Percentiles rank a stretch among this genome's conserved stretches.
These are phyloP conservation scores for Hypoxylon fuscum DNA, from an alignment of 495 filamentous ascomycete genomes.

Conservation along the genomic window DNA sequence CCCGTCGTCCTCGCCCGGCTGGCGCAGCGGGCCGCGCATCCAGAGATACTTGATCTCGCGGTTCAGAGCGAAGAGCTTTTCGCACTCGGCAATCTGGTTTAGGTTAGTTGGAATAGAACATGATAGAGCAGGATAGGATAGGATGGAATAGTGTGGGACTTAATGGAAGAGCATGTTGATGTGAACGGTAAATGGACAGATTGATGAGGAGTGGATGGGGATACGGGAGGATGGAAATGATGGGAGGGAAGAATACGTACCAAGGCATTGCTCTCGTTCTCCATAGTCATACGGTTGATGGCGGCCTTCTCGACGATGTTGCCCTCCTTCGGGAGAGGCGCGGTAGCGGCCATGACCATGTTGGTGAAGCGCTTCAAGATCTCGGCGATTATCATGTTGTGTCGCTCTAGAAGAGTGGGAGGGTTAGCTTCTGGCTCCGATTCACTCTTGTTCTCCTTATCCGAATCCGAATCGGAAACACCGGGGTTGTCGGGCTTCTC, in stretches of 20 bases:
- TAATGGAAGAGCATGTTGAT: background rate
- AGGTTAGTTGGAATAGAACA: constrained; percentile 1
- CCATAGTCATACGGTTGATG: constrained; percentile 50
- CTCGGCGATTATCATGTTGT: constrained; percentile 51
- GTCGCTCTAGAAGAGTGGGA: constrained; percentile 42
- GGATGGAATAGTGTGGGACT: background rate
- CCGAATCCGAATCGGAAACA: background rate
- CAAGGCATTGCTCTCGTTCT: constrained; percentile 44
- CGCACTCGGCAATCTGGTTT: constrained; percentile 41
- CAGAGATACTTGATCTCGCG: constrained; percentile 55
- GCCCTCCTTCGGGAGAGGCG: constrained; percentile 35
- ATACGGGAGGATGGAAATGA: background rate
- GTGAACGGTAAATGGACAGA: background rate
- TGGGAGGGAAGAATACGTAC: constrained; percentile 29
- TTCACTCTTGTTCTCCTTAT: too few relatives aligned
- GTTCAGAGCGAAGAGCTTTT: constrained; percentile 51
- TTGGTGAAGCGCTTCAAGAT: constrained; percentile 49
- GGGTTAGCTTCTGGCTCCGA: constrained; percentile 19
- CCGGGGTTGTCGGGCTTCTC: too few relatives aligned
- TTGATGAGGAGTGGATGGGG: background rate
- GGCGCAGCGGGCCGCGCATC: constrained; percentile 52
- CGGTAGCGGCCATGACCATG: constrained; percentile 45
- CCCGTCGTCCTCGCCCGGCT: constrained; percentile 45
- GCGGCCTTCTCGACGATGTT: constrained; percentile 47
- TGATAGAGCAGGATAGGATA: background rate